phyloP scores from a whole-genome alignment of 257 asterid species.

The Henckelia pumila region DNA sequence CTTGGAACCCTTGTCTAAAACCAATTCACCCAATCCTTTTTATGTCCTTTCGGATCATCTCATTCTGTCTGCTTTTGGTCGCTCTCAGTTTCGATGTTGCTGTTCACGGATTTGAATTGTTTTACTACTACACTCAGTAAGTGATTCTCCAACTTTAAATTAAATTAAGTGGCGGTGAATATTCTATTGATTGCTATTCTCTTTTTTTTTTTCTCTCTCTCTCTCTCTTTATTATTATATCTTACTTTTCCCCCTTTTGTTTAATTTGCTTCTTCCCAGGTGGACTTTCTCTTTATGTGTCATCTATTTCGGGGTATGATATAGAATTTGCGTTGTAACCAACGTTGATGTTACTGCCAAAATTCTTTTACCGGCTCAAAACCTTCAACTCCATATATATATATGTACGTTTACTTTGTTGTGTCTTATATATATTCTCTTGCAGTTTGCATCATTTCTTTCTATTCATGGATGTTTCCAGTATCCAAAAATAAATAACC shows the following conservation, averaged over 20 bases:
- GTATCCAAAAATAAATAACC: slow-evolving; percentile 26
- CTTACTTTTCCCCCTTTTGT: not conserved
- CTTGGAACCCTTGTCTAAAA: slow-evolving; percentile 82
- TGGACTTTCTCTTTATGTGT: slow-evolving; percentile 85
- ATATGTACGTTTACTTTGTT: slow-evolving; percentile 19
- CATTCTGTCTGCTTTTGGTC: slow-evolving; percentile 64
- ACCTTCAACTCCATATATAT: too few relatives aligned
- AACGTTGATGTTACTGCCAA: too few relatives aligned
- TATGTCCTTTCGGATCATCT: slow-evolving; percentile 55
- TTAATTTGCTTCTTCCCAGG: slow-evolving; percentile 49
- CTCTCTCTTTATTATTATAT: too few relatives aligned
- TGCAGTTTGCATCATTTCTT: slow-evolving; percentile 73
- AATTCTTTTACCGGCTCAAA: too few relatives aligned
- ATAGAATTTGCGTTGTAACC: slow-evolving; percentile 23
- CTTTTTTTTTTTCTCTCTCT: slow-evolving; percentile 18
- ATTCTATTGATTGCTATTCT: slow-evolving; percentile 10
- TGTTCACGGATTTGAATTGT: slow-evolving; percentile 56
- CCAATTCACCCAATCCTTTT: slow-evolving; percentile 51
- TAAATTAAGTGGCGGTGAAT: slow-evolving; percentile 1
- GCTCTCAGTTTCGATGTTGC: slow-evolving; percentile 59
- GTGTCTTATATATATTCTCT: slow-evolving; percentile 27
- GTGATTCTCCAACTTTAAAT: too few relatives aligned
- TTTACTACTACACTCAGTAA: slow-evolving; percentile 91
- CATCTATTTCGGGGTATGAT: slow-evolving; percentile 85
- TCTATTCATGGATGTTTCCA: slow-evolving; percentile 69